Percentiles rank a stretch among this genome's conserved stretches.
phyloP scores from a whole-genome alignment of 257 asterid genomes.

The Nicotiana sylvestris region DNA sequence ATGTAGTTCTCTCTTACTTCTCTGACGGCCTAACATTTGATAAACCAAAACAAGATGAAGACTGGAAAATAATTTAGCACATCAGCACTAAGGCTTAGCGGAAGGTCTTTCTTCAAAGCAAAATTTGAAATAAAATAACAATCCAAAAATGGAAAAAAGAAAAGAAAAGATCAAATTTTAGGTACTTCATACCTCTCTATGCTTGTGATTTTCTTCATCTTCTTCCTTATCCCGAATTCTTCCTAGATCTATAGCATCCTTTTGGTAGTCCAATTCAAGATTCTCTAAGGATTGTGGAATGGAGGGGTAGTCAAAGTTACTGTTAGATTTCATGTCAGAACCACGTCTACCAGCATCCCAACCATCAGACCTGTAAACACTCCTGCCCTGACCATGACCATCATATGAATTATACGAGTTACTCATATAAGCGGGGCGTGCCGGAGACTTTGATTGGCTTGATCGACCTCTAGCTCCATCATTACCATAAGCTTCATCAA shows the following conservation, averaged over 20 bases:
- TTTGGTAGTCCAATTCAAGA: conserved; percentile 58
- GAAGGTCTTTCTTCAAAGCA: not conserved
- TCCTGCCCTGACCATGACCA: conserved; percentile 62
- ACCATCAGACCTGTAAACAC: conserved; percentile 56
- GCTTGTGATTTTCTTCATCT: conserved; percentile 83
- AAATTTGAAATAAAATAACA: not conserved
- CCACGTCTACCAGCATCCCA: conserved; percentile 65
- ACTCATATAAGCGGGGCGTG: conserved; percentile 40
- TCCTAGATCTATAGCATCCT: conserved; percentile 86
- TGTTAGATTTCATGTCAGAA: conserved; percentile 45
- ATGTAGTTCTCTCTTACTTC: conserved; percentile 65
- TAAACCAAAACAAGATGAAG: conserved; percentile 9
- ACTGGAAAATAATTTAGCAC: not conserved
- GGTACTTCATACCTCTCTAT: conserved; percentile 70
- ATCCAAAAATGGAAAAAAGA: not conserved
- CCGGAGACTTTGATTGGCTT: conserved; percentile 87
- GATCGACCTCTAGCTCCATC: conserved; percentile 88
- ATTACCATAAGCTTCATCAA: conserved; percentile 95
- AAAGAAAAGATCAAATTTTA: not conserved
- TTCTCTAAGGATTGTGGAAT: conserved; percentile 70
- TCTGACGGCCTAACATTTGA: conserved; percentile 54
- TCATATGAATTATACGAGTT: conserved; percentile 56
- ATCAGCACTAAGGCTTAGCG: not conserved
- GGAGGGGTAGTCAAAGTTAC: conserved; percentile 47
- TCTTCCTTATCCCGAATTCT: conserved; percentile 89